Evolutionary conservation across 345 rosid species (phyloP), one percentile per base, ranked within the genome.

Genomic region (Trapa bicornis): DNA sequence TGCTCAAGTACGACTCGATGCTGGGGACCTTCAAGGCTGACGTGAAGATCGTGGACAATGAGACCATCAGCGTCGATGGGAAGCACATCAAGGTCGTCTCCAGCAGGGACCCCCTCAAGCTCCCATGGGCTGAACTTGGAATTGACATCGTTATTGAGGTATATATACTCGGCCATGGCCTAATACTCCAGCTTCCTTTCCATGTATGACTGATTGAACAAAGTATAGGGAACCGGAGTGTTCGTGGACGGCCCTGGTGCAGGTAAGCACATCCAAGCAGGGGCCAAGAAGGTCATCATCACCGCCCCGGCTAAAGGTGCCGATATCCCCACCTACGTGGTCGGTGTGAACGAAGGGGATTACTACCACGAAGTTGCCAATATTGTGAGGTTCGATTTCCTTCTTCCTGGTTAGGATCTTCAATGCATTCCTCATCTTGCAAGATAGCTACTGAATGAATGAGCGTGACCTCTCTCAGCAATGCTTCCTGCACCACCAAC

Each of bases 171-270:
- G 0, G 29, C 29, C 29, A 22, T 22, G 29, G 29, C 29, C 29
- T 22, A 22, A 22, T 22, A 22, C 29, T 22, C 29, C 9, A 8
- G 0, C 29, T n/a, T 22, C 61, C 32, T 41, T 4, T 32, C 8
- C 36, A 5, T 8, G 29, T 57, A 37, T 7, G 39, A 13, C 43
- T 57, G 33, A 10, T 67, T 8, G 15, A 61, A 35, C 42, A 61
- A 57, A 71, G 29, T 61, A 39, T 79, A 92, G 96, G 97, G 97
- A 65, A 94, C 97, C 14, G 97, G 99, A 87, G 99, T 94, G 64
- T 94, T 94, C 73, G 99, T 94, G n/a, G 97, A 91, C 72, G 99
- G 95, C 4, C 96, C 97, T 57, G 99, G 97, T 52, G 99, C 99
- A 61, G 97, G 99, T 42, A 94, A 94, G 77, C 99, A 91, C 69